Evolutionary conservation across 495 filamentous ascomycete genomes (phyloP).

Genomic region (Penicillium subrubescens): DNA sequence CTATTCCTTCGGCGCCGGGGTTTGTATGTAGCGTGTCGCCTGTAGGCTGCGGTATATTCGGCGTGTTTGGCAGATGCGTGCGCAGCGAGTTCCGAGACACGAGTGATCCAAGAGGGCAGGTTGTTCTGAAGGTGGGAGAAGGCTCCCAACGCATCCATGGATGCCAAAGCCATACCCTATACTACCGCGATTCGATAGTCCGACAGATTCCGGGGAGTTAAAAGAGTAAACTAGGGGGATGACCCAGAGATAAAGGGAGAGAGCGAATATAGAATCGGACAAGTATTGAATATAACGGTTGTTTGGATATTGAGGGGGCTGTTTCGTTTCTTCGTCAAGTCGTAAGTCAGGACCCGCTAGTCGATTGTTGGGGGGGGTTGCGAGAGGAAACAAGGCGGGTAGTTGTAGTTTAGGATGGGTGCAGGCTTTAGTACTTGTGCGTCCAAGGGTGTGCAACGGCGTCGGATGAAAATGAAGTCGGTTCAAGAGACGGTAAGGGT

Average conservation of each 20-base stretch:
- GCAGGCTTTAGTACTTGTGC: conserved; percentile 11
- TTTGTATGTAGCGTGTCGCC: conserved; percentile 28
- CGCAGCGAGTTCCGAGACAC: conserved; percentile 66
- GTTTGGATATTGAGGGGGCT: neutral
- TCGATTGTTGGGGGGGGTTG: neutral
- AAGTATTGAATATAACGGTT: neutral
- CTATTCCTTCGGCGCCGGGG: conserved; percentile 43
- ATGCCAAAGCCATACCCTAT: conserved; percentile 28
- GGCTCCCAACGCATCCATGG: conserved; percentile 65
- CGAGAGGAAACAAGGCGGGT: neutral
- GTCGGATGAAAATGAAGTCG: neutral
- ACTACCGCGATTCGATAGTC: conserved; percentile 1
- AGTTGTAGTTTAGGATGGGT: neutral
- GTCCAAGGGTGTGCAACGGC: neutral
- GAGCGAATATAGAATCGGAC: neutral
- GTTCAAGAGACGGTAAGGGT: conserved; percentile 22
- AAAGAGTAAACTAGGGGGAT: too few species aligned
- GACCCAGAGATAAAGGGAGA: neutral
- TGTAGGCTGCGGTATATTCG: conserved; percentile 58
- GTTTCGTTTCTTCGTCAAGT: neutral
- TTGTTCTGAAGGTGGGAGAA: conserved; percentile 58
- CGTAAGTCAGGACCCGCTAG: neutral
- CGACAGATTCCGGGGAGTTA: neutral
- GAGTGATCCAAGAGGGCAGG: conserved; percentile 68
- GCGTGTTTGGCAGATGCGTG: conserved; percentile 70